Evolutionary conservation across 148 eudicot genomes (phyloP).

Genomic region (Vaccinium macrocarpon): DNA sequence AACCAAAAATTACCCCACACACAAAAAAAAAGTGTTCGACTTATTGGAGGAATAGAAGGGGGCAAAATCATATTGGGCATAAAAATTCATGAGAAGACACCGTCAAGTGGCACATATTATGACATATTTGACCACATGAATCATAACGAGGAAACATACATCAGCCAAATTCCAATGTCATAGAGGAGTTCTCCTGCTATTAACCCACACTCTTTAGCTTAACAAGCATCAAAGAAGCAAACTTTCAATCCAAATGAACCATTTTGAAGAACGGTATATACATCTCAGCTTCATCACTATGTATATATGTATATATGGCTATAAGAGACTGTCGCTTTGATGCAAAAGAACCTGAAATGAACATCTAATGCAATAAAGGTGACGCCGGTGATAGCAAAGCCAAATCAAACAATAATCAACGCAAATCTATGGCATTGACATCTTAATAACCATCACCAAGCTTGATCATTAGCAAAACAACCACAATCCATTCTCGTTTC

Average conservation of each 20-base stretch:
- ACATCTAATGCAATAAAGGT: neutral
- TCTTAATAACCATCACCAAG: neutral
- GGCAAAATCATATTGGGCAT: neutral
- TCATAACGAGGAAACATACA: neutral
- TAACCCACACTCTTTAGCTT: neutral
- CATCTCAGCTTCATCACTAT: neutral
- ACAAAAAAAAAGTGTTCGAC: neutral
- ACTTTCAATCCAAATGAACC: neutral
- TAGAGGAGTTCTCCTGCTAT: neutral
- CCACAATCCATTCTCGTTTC: neutral
- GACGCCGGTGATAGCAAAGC: neutral
- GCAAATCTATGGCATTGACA: neutral
- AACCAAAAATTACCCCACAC: too few species aligned
- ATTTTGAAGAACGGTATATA: neutral
- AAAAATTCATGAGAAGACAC: neutral
- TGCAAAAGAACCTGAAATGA: neutral
- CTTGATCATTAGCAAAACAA: neutral
- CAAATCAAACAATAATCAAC: neutral
- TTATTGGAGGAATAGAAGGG: neutral
- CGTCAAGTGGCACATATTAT: neutral
- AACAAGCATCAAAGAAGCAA: neutral
- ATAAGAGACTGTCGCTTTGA: neutral
- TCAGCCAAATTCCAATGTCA: neutral
- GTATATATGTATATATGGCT: neutral
- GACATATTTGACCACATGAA: neutral